A percentile compares a stretch with the other conserved stretches of the same genome.
phyloP scores from a whole-genome alignment of 768 basidiomycete genomes.

The Gyrodon lividus region DNA sequence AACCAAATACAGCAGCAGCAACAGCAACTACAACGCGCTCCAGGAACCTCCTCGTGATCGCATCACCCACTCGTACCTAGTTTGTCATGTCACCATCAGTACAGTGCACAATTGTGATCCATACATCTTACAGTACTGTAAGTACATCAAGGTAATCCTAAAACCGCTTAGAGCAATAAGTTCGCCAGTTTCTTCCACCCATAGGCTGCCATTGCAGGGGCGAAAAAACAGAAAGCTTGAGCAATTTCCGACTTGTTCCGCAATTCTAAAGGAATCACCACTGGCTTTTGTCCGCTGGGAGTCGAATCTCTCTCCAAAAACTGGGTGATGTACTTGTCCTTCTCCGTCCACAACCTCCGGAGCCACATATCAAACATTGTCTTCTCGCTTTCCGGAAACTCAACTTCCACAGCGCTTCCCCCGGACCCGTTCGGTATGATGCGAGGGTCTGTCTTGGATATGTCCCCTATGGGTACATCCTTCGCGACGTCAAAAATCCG shows the following conservation, averaged over 20 bases:
- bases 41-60: conserved; percentile 8
- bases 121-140: not conserved
- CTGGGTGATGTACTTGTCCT: conserved; percentile 73
- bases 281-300: conserved; percentile 26
- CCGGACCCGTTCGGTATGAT: conserved; percentile 29
- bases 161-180: conserved; percentile 17
- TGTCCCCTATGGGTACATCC: conserved; percentile 69
- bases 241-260: conserved; percentile 53
- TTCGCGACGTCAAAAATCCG: conserved; percentile 68
- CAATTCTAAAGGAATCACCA: conserved; percentile 62
- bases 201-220: conserved; percentile 53
- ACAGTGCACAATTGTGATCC: not conserved
- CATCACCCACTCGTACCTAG: not conserved
- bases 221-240: conserved; percentile 70
- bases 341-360: conserved; percentile 75
- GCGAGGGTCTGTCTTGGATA: conserved; percentile 38
- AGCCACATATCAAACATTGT: conserved; percentile 81
- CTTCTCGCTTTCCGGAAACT: conserved; percentile 59
- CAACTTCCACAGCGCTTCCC: conserved; percentile 39
- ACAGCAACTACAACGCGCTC: conserved; percentile 47
- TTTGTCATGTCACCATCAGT: not conserved
- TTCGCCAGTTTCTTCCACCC: conserved; percentile 42
- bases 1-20: conserved; percentile 55
- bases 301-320: conserved; percentile 59
- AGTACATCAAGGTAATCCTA: conserved; percentile 9